Evolutionary conservation across 371 early-diverging fungal species (phyloP), one percentile per base, ranked within the genome.

Genomic region (Syncephalastrum monosporum): DNA sequence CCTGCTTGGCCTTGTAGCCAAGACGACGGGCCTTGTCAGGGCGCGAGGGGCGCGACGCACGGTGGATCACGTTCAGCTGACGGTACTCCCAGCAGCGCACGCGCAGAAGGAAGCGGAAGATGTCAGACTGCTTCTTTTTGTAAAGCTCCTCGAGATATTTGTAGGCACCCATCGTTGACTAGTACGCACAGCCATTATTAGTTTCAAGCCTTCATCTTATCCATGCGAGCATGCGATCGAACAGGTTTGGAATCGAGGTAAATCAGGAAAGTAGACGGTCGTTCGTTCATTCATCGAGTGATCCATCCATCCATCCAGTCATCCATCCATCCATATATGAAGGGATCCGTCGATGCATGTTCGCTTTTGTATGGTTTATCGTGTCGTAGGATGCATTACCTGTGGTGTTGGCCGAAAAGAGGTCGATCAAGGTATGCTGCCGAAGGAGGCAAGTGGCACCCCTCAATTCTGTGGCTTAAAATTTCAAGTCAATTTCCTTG

Each of bases 1-100:
- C 99, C 82, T 95, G 95, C 88, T 98, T 99, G 75, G 96, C 96
- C 82, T 96, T 97, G 92, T 99, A 99, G 59, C 99, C 99, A 56
- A 99, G 85, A 69, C 95, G 95, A 74, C 98, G 92, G 53, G 99
- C 99, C 90, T 98, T 97, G 79, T 99, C 99, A 58, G 97, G 96
- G 76, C 97, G 97, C 54, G 97, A 94, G 52, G 99, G 98, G 71
- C 97, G 93, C 53, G 95, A 92, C 50, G 97, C 98, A 69, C 97
- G 92, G 88, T 98, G 98, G 72, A 98, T 91, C 57, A 90, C 93
- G 77, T 94, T 92, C 79, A 95, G 84, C 82, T 99, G 99, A 65
- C 95, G 85, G 90, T 91, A 98, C 82, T 99, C 99, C 97, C 98
- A 99, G 86, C 94, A 91, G 77, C 98, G 85, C 49, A 99, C 90